phyloP scores from a whole-genome alignment of 1,139 yeast genomes.

The Pichia terricola region DNA sequence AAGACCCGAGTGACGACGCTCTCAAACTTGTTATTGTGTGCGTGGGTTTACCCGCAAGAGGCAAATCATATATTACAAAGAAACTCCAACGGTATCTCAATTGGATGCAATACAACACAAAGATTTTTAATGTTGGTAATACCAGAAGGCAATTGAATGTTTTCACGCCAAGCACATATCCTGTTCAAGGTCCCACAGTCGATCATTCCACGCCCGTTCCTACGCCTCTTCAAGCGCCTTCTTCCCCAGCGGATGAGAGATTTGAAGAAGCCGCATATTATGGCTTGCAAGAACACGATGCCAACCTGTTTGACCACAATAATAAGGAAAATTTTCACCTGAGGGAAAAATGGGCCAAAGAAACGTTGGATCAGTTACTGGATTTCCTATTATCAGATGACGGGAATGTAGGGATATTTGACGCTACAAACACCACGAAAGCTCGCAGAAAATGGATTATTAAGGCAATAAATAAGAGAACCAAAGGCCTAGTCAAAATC shows the following conservation, averaged over 20 bases:
- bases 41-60: constrained; percentile 93
- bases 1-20: constrained; percentile 15
- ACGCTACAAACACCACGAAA: constrained; percentile 88
- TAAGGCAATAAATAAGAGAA: constrained; percentile 61
- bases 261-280: not conserved
- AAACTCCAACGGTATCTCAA: constrained; percentile 79
- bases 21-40: constrained; percentile 67
- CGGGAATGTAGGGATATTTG: constrained; percentile 92
- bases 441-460: constrained; percentile 65
- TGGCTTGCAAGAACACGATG: constrained; percentile 39
- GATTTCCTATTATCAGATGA: constrained; percentile 75
- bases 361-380: constrained; percentile 74
- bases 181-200: constrained; percentile 46
- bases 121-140: constrained; percentile 89
- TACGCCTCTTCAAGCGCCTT: constrained; percentile 3
- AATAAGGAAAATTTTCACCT: constrained; percentile 55
- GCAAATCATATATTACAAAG: constrained; percentile 86
- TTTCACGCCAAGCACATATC: constrained; percentile 54
- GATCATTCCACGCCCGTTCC: constrained; percentile 9
- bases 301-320: constrained; percentile 77
- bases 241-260: not conserved
- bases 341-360: constrained; percentile 95
- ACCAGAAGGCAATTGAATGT: constrained; percentile 71
- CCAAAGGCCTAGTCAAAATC: constrained; percentile 70
- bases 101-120: constrained; percentile 84